Conservation (phyloP, 805 yeast species). For the Isabelozyma gotoi region DNA sequence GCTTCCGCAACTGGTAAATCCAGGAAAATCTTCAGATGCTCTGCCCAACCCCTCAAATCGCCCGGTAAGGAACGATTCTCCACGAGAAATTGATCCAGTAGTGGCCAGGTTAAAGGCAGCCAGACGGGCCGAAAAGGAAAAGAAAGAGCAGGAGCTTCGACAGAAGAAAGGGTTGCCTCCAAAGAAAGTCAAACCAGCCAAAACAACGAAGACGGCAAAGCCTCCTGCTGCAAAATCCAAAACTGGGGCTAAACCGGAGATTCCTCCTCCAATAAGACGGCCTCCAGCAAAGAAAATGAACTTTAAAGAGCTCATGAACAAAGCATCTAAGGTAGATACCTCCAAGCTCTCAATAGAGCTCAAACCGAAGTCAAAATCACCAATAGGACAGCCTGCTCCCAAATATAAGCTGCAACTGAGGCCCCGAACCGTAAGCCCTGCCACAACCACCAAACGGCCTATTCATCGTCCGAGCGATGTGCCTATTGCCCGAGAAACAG, state of each 20-base stretch:
- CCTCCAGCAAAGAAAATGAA: conserved; percentile 46
- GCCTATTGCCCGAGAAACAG: neutral
- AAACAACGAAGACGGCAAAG: conserved; percentile 5
- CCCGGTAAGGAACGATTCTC: neutral
- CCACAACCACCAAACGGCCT: conserved; percentile 9
- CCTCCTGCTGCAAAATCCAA: neutral
- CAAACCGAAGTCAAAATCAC: conserved; percentile 40
- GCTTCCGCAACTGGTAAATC: conserved; percentile 5
- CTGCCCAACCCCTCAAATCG: neutral
- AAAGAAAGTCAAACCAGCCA: conserved; percentile 14
- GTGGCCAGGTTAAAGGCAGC: conserved; percentile 68
- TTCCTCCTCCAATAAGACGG: conserved; percentile 2
- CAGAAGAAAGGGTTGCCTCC: conserved; percentile 33
- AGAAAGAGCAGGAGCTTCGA: conserved; percentile 32
- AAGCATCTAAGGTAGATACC: conserved; percentile 61
- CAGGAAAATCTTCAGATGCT: neutral
- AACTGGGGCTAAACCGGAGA: conserved; percentile 4
- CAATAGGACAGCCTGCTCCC: conserved; percentile 10
- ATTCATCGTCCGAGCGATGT: conserved; percentile 2
- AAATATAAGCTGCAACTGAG: neutral
- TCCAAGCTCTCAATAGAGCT: conserved; percentile 35
- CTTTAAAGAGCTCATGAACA: conserved; percentile 67
- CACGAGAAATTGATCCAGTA: conserved; percentile 59
- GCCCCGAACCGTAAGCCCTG: conserved; percentile 1
- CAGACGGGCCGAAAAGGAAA: conserved; percentile 54